Percentiles rank a stretch among this genome's conserved stretches.
Evolutionary conservation across 2,329 filamentous ascomycete genomes (phyloP).

Genomic region (Eurotiales sp.): DNA sequence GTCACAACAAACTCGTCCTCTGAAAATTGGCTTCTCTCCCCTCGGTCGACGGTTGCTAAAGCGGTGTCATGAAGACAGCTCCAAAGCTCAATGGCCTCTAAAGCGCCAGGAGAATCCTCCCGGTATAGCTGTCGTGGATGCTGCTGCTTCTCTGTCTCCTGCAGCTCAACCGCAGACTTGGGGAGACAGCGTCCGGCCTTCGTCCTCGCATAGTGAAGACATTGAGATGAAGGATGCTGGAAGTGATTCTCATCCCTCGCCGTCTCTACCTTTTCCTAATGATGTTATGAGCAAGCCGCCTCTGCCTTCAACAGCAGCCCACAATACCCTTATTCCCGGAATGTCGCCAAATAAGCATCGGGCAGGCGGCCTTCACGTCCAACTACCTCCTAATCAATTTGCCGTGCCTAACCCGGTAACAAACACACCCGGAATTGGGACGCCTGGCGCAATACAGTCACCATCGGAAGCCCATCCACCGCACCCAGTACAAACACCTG

Average conservation of each 20-base stretch:
- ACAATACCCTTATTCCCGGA: slow-evolving; percentile 31
- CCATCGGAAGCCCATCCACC: slow-evolving; percentile 28
- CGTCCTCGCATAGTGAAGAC: slow-evolving; percentile 24
- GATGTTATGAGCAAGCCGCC: slow-evolving; percentile 17
- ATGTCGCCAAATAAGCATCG: slow-evolving; percentile 18
- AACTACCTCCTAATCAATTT: slow-evolving; percentile 23
- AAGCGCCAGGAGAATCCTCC: slow-evolving; percentile 21
- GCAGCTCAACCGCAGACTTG: background rate
- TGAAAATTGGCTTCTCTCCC: slow-evolving; percentile 31
- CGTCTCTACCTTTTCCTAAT: slow-evolving; percentile 16
- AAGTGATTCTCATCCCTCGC: slow-evolving; percentile 20
- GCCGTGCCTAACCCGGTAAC: slow-evolving; percentile 22
- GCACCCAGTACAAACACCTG: slow-evolving; percentile 21
- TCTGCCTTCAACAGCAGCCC: slow-evolving; percentile 34
- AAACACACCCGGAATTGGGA: slow-evolving; percentile 25
- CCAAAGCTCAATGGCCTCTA: slow-evolving; percentile 29
- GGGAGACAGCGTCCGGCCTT: background rate
- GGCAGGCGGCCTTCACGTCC: slow-evolving; percentile 23
- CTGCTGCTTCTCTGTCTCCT: background rate
- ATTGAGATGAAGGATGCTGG: slow-evolving; percentile 47
- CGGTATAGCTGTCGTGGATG: slow-evolving; percentile 9
- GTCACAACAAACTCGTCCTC: slow-evolving; percentile 37
- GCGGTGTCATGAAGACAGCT: slow-evolving; percentile 39
- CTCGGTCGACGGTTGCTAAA: slow-evolving; percentile 41
- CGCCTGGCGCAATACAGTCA: slow-evolving; percentile 28